Base-by-base conservation (phyloP, 768 basidiomycete species). In the Calocybe cyanea region DNA sequence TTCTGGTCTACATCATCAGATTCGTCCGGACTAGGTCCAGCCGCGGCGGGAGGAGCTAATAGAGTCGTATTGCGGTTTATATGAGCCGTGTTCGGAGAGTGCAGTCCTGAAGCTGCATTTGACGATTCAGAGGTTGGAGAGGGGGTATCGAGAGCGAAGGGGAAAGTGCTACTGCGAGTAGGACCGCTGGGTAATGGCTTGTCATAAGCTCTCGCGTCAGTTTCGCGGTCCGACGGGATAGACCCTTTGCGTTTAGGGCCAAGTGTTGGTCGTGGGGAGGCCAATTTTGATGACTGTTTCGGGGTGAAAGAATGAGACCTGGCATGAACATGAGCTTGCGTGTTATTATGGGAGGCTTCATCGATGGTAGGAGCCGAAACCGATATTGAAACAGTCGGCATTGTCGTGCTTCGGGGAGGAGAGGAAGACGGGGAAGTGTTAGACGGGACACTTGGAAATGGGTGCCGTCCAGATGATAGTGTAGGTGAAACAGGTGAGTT, bases 231-330 rank as follows among this genome's bases (percentile, higher is more conserved):
- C 0, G 69, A 67, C 1, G 70, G 62, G 9, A 66, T 69, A 0
- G 75, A 77, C 0, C 72, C 74, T 54, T 82, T 81, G 34, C 81
- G 64, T 52, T 76, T 81, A 3, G 83, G 84, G 10, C 68, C 63
- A 10, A 76, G 75, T 33, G 72, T 67, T 2, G 77, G 63, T 40
- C 78, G 72, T 20, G 79, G 77, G 14, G 74, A 68, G 2, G 83
- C 73, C 6, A 86, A 67, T 49, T 87, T 87, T 0, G 85, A 84
- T 2, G 85, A 75, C 14, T 86, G 63, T 47, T 83, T 84, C 0
- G 84, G 85, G 0, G 84, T 81, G 52, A 87, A 86, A 1, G 84
- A 77, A 51, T 84, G 81, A 21, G 79, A 83, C 34, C 84, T 79
- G 28, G 75, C 71, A 56, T 81, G 86, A 18, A 77, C 78, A 46